Evolutionary conservation across 805 yeast species (phyloP).

Genomic region (Wickerhamomyces xylosicus): DNA sequence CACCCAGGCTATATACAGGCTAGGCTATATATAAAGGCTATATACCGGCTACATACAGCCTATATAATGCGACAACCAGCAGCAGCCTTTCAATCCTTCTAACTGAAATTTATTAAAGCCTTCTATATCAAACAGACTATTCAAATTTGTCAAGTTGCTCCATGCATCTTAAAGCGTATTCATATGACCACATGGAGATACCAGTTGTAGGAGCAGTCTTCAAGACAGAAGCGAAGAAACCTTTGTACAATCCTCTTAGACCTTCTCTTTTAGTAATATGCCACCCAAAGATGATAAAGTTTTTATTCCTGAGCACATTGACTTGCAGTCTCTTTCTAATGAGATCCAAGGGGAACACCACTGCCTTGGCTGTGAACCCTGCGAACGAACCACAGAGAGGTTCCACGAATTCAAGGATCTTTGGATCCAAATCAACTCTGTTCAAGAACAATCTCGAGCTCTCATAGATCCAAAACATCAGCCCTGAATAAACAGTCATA

Average conservation of each 20-base stretch:
- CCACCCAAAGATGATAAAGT: slow-evolving; percentile 21
- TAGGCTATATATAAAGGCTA: too few species aligned
- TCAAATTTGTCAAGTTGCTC: neutral
- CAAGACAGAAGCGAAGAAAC: slow-evolving; percentile 56
- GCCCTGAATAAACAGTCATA: slow-evolving; percentile 61
- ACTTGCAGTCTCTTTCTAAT: slow-evolving; percentile 72
- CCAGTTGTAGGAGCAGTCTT: slow-evolving; percentile 78
- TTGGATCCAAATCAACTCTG: neutral
- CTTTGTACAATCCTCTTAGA: slow-evolving; percentile 58
- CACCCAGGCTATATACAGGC: too few species aligned
- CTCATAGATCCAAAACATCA: slow-evolving; percentile 66
- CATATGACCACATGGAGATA: slow-evolving; percentile 51
- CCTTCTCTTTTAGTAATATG: slow-evolving; percentile 49
- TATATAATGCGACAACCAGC: too few species aligned
- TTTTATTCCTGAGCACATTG: slow-evolving; percentile 23
- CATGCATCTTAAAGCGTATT: slow-evolving; percentile 2
- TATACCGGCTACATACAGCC: too few species aligned
- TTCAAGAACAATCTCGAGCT: slow-evolving; percentile 11
- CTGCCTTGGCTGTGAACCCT: slow-evolving; percentile 62
- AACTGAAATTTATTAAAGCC: neutral
- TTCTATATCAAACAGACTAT: neutral
- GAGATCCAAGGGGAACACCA: slow-evolving; percentile 82
- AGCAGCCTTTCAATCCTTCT: too few species aligned
- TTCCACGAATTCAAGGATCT: slow-evolving; percentile 22
- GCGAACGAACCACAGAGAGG: slow-evolving; percentile 64